Percentiles rank a stretch among this genome's conserved stretches.
phyloP scores from a whole-genome alignment of 768 basidiomycete genomes.

The Mycena chlorophos region DNA sequence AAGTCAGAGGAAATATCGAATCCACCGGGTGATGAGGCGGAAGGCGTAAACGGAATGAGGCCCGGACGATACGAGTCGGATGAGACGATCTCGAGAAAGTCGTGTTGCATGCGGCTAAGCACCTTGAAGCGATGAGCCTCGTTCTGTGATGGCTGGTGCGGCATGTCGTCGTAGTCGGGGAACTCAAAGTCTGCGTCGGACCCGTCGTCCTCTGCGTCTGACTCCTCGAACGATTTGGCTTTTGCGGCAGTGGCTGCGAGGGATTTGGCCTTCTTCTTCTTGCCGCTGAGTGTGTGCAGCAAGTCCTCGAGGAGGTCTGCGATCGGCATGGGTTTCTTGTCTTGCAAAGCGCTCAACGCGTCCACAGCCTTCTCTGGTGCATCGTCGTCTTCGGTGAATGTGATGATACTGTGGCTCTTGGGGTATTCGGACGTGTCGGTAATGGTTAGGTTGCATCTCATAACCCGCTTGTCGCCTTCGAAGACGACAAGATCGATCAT shows the following conservation, averaged over 20 bases:
- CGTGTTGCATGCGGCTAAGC: slow-evolving; percentile 23
- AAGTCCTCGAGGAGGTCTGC: slow-evolving; percentile 47
- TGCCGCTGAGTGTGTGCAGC: slow-evolving; percentile 35
- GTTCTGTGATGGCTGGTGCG: slow-evolving; percentile 24
- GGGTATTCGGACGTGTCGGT: slow-evolving; percentile 72
- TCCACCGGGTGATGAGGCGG: neutral
- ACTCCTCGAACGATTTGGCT: slow-evolving; percentile 28
- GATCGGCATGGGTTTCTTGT: slow-evolving; percentile 43
- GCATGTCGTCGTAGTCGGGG: slow-evolving; percentile 28
- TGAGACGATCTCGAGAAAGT: slow-evolving; percentile 61
- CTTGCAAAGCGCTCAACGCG: slow-evolving; percentile 47
- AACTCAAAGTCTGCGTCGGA: slow-evolving; percentile 40
- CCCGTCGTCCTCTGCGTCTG: slow-evolving; percentile 39
- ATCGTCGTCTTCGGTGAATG: slow-evolving; percentile 51
- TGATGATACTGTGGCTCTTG: slow-evolving; percentile 53
- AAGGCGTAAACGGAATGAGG: slow-evolving; percentile 35
- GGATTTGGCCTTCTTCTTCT: slow-evolving; percentile 7
- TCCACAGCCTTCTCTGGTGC: slow-evolving; percentile 40
- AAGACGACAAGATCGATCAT: slow-evolving; percentile 53
- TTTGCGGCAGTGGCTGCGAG: slow-evolving; percentile 15
- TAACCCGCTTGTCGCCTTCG: slow-evolving; percentile 31
- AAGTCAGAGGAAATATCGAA: slow-evolving; percentile 35
- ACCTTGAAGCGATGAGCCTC: slow-evolving; percentile 35
- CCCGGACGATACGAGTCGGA: slow-evolving; percentile 58
- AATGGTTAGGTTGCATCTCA: slow-evolving; percentile 12